Conservation (phyloP, 2,329 filamentous ascomycete species). For the Ophiostoma tasmaniense region DNA sequence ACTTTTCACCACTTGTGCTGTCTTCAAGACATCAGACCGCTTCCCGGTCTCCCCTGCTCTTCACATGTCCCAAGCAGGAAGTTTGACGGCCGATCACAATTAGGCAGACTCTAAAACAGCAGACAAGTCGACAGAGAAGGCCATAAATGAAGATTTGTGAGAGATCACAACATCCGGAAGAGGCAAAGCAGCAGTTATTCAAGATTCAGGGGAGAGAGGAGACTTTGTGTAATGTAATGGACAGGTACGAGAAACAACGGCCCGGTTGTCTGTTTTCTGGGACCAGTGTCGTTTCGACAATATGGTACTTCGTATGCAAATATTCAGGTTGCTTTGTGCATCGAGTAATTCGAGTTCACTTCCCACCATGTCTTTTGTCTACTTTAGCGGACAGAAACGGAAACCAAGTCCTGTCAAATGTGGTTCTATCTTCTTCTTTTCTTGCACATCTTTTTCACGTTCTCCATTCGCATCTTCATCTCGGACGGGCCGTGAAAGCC, state of each 20-base stretch:
- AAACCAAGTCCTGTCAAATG: not conserved
- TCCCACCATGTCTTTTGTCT: not conserved
- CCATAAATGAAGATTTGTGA: not conserved
- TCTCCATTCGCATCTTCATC: not conserved
- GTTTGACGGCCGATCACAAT: not conserved
- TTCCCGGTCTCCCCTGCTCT: not conserved
- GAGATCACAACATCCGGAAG: not conserved
- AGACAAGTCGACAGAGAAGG: not conserved
- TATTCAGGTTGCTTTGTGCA: not conserved
- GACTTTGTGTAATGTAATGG: not conserved
- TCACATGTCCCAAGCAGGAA: not conserved
- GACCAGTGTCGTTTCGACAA: not conserved
- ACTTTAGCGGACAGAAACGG: not conserved
- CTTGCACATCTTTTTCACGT: not conserved
- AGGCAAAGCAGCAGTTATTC: not conserved
- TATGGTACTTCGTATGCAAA: not conserved
- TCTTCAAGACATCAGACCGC: not conserved
- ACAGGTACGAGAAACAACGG: not conserved
- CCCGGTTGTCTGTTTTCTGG: constrained; percentile 9
- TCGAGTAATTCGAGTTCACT: no score
- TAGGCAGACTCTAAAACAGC: not conserved
- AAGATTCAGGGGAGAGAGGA: not conserved
- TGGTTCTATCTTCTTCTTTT: not conserved
- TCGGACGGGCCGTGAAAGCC: not conserved
- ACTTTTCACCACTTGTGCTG: not conserved